Base-by-base conservation (phyloP, 768 basidiomycete species). In the Boletus rex-veris region DNA sequence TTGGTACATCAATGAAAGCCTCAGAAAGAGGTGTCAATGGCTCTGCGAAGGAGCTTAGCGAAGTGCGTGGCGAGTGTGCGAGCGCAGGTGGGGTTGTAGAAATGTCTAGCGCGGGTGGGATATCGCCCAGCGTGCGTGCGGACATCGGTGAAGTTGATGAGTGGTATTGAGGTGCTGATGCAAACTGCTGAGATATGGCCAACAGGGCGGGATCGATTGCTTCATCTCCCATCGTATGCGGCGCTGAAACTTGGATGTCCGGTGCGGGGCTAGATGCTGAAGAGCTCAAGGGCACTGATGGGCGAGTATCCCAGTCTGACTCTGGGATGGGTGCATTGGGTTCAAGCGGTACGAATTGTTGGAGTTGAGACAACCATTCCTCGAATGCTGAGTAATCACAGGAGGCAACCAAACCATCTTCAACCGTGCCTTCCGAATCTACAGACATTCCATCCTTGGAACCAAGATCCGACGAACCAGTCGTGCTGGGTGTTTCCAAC, bases 321-420 rank as follows among this genome's bases (percentile, higher is more conserved):
- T 58, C 64, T 26, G 54, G 45, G 26, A 50, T 48, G 9, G 58
- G 18, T 36, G 39, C 24, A 12, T 40, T 54, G 35, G 47, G 26
- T 19, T 59, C 58, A n/a, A 46, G 41, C 36, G 73, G 62, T 7
- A 78, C 73, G 47, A 80, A 77, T 3, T 73, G 66, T 40, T 80
- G 73, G n/a, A 82, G 68, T 45, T 79, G 74, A 47, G 72, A 74
- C 67, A 82, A 71, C 80, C 79, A 82, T 36, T 72, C 77, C 55
- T 82, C 77, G 55, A 79, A 74, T 11, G 74, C 62, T 19, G 70
- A 58, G 46, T 73, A 70, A 58, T 81, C 79, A 38, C 68, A 59
- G 14, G 66, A 16, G 24, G 18, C 35, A 24, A 16, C 48, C 8
- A 39, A 53, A 36, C 48, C 12, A 36, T 58, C 57, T 31, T 54